Evolutionary conservation across 2,329 filamentous ascomycete species (phyloP).

Genomic region (Cercospora canescens): DNA sequence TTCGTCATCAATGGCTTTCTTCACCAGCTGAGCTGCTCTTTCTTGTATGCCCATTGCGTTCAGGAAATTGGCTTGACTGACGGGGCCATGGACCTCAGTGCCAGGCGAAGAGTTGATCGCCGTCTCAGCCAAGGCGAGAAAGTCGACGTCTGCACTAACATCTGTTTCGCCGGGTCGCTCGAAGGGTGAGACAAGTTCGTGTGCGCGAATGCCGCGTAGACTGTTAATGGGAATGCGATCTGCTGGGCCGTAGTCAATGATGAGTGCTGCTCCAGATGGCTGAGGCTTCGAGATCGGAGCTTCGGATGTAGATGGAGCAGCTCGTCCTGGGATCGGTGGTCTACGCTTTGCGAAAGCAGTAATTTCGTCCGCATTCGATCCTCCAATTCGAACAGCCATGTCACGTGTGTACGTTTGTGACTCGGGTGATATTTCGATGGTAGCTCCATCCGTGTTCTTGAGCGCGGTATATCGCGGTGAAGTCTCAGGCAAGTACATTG

Average conservation of each 20-base stretch:
- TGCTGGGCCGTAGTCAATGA: conserved; percentile 89
- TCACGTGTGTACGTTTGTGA: conserved; percentile 76
- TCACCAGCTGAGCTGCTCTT: conserved; percentile 68
- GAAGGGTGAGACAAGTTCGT: conserved; percentile 77
- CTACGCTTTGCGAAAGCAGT: conserved; percentile 20
- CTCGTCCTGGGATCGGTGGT: conserved; percentile 22
- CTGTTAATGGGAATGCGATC: conserved; percentile 82
- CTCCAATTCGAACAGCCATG: conserved; percentile 83
- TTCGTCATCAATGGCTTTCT: conserved; percentile 40
- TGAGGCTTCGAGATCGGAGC: conserved; percentile 51
- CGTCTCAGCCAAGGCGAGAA: conserved; percentile 79
- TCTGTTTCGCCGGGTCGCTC: conserved; percentile 79
- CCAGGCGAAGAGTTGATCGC: conserved; percentile 73
- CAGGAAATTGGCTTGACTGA: conserved; percentile 81
- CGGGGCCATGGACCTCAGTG: conserved; percentile 89
- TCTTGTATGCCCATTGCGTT: conserved; percentile 79
- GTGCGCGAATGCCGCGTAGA: conserved; percentile 80
- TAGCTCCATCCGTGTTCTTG: conserved; percentile 64
- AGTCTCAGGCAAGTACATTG: conserved; percentile 78
- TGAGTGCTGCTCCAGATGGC: conserved; percentile 83
- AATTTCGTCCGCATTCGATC: conserved; percentile 42
- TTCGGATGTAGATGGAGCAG: conserved; percentile 31
- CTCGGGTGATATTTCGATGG: conserved; percentile 90
- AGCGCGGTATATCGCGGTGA: conserved; percentile 78
- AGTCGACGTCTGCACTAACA: conserved; percentile 91